A percentile compares a stretch with the other conserved stretches of the same genome.
phyloP scores from a whole-genome alignment of 306 rosid species.

The Fragaria nilgerrensis region DNA sequence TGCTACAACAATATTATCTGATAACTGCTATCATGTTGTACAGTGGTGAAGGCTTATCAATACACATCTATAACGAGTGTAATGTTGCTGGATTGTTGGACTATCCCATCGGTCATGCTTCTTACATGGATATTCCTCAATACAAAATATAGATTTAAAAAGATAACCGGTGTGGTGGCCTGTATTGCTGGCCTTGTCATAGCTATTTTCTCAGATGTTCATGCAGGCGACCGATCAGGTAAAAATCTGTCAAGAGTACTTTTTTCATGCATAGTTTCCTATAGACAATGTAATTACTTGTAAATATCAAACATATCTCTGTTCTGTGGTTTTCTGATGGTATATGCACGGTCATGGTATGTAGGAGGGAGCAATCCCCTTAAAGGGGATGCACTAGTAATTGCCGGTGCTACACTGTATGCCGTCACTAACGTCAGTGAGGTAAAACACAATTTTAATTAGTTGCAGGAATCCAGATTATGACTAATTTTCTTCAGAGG shows the following conservation, averaged over 20 bases:
- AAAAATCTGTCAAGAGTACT: constrained; percentile 6
- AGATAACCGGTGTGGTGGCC: constrained; percentile 70
- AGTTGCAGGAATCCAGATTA: background rate
- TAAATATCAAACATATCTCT: constrained; percentile 10
- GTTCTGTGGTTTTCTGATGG: constrained; percentile 24
- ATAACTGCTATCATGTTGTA: constrained; percentile 25
- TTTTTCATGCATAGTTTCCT: background rate
- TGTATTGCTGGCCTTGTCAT: constrained; percentile 84
- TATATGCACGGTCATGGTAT: constrained; percentile 25
- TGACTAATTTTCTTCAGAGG: background rate
- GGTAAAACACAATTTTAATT: constrained; percentile 33
- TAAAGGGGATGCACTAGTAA: constrained; percentile 66
- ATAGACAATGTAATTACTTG: background rate
- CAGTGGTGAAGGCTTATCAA: constrained; percentile 99
- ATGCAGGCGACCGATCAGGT: constrained; percentile 84
- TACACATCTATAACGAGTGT: constrained; percentile 93
- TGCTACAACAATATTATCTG: constrained; percentile 2
- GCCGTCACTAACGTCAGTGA: constrained; percentile 85
- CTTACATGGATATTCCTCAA: constrained; percentile 96
- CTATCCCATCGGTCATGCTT: constrained; percentile 87
- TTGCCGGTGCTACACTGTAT: constrained; percentile 81
- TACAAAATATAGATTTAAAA: constrained; percentile 72
- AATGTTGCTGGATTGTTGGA: constrained; percentile 97
- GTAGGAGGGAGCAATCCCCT: constrained; percentile 80
- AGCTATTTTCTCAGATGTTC: constrained; percentile 93